Percentiles rank a stretch among this genome's conserved stretches.
These are phyloP conservation scores for Pseudoneurospora amorphoporcata DNA, from an alignment of 495 filamentous ascomycete genomes.

Conservation along the genomic window DNA sequence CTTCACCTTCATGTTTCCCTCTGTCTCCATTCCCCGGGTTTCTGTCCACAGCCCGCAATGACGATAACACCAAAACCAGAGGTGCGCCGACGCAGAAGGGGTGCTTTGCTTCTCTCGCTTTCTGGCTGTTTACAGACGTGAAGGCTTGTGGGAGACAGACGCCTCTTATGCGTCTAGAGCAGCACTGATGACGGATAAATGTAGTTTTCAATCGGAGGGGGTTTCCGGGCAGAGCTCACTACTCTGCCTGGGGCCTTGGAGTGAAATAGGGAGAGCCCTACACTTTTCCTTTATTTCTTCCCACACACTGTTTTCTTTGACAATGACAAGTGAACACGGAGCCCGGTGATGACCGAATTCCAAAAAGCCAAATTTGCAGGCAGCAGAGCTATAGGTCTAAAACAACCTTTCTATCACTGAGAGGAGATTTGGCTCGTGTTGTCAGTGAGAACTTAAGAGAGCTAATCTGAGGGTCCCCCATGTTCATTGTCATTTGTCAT, in stretches of 20 bases:
- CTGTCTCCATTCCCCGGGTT: background rate
- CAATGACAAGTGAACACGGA: slow-evolving; percentile 16
- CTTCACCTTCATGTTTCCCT: background rate
- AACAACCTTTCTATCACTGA: background rate
- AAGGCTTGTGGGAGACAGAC: background rate
- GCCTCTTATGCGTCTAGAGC: slow-evolving; percentile 10
- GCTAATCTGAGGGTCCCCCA: slow-evolving; percentile 47
- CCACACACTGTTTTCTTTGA: background rate
- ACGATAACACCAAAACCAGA: slow-evolving; percentile 8
- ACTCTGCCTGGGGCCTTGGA: slow-evolving; percentile 2
- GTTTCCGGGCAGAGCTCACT: slow-evolving; percentile 10
- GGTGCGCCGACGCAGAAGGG: slow-evolving; percentile 7
- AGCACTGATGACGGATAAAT: slow-evolving; percentile 28
- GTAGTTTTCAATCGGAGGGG: slow-evolving; percentile 53
- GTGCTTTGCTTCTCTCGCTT: background rate
- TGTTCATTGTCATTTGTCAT: background rate
- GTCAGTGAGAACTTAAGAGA: slow-evolving; percentile 49
- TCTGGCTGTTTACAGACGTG: background rate
- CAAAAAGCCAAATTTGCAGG: slow-evolving; percentile 58
- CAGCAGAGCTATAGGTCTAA: slow-evolving; percentile 28
- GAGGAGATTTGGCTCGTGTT: slow-evolving; percentile 26
- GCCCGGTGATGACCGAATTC: slow-evolving; percentile 48
- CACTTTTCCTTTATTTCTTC: background rate
- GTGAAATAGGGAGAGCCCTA: background rate
- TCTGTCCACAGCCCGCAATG: slow-evolving; percentile 10